Base-by-base conservation (phyloP, 1,284 basidiomycete genomes). In the Rhodotorula sp. region DNA sequence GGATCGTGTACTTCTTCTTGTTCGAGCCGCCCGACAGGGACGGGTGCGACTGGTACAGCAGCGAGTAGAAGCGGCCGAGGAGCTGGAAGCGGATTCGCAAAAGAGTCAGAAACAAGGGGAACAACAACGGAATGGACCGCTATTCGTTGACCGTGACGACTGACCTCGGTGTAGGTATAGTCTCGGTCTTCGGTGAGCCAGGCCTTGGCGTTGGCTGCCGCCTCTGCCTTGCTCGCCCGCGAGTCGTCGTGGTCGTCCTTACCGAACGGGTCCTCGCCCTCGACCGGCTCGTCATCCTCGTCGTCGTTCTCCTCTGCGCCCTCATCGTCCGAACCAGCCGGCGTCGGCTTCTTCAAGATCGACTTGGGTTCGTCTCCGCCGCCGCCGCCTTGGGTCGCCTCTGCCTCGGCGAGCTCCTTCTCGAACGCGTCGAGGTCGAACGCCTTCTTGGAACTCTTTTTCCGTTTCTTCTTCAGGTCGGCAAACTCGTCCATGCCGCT, bases 41-140 rank as follows among this genome's bases (percentile, higher is more conserved):
- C 19, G 95, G 95, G 82, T 99, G 98, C 70, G 95, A 92, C 49
- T 91, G 89, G 78, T 97, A 95, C 21, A 99, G 87, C 55, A 91
- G 89, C 69, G 86, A 85, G 84, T 95, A 98, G 84, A 98, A 95
- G 57, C 95, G 91, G 49, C 88, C 89, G 67, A 99, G 87, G 61
- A 99, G 92, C 92, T 95, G 75, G 62, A 60, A 47, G 38, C 38
- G 34, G 15, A 43, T 58, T n/a, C 31, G 0, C 34, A n/a, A 64
- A 52, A 45, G 15, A 15, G 26, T 23, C 28, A 34, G 15, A 1
- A 8, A 4, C 31, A 31, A 31, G 10, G 38, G 38, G 50, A 54
- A 26, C 38, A 31, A 28, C n/a, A 23, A 52, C 23, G n/a, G 26
- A 55, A 31, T 23, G 21, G 48, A 21, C 7, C 34, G 34, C 34